These are phyloP conservation scores for Pseudisothecium myosuroides DNA, from an alignment of 225 moss, liverwort and hornwort species.

Conservation along the genomic window DNA sequence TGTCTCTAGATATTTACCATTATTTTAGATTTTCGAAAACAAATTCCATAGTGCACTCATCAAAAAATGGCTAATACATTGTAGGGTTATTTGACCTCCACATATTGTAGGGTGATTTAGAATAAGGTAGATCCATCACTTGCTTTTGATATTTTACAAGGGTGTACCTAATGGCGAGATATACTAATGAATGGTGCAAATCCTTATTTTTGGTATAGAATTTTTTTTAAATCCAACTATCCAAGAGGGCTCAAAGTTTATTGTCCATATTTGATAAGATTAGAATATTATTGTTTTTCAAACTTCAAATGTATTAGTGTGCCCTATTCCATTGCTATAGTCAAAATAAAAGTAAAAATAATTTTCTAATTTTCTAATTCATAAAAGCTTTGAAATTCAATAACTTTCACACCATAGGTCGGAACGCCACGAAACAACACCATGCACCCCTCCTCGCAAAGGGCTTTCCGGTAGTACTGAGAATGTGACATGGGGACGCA, in stretches of 20 bases:
- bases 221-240: neutral
- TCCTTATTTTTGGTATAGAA: neutral
- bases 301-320: neutral
- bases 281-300: neutral
- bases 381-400: too few species aligned
- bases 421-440: too few species aligned
- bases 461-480: too few species aligned
- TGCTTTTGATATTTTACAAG: neutral
- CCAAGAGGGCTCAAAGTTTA: neutral
- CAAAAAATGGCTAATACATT: neutral
- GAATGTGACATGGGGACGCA: too few species aligned
- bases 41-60: neutral
- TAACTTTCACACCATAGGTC: too few species aligned
- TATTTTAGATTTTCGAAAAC: too few species aligned
- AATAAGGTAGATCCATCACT: neutral
- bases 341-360: too few species aligned
- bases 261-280: accelerated
- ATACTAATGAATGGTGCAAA: neutral
- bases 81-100: neutral
- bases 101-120: neutral
- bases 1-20: neutral
- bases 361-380: too few species aligned
- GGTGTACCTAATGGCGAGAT: neutral
- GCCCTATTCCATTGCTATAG: too few species aligned
- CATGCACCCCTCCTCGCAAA: too few species aligned